phyloP scores from a whole-genome alignment of 2,329 filamentous ascomycete species.

The Ascochyta pisi region DNA sequence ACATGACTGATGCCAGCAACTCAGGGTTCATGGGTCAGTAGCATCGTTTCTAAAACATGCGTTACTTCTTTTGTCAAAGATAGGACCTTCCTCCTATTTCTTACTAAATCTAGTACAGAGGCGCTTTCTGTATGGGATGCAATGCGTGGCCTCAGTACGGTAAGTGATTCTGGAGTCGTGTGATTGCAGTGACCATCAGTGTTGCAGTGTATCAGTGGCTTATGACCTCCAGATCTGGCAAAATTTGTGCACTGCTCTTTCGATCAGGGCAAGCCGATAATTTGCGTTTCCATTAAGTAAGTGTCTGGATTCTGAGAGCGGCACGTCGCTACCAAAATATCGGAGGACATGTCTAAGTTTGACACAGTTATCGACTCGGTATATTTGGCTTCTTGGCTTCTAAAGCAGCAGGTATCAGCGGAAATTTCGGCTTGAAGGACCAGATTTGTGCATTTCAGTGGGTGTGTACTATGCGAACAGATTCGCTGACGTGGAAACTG shows the following conservation, averaged over 20 bases:
- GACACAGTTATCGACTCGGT: constrained; percentile 40
- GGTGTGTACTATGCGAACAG: constrained; percentile 16
- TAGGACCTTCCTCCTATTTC: no score
- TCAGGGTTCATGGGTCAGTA: no score
- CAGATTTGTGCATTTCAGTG: constrained; percentile 48
- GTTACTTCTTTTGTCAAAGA: no score
- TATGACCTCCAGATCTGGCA: neutral
- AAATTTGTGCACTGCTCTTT: neutral
- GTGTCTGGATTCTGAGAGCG: neutral
- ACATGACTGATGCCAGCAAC: no score
- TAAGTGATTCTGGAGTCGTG: constrained; percentile 24
- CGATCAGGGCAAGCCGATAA: neutral
- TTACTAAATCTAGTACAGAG: neutral
- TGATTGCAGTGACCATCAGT: neutral
- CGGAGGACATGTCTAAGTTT: neutral
- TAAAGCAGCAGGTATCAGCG: constrained; percentile 50
- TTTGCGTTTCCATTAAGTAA: constrained; percentile 2
- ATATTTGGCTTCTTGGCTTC: constrained; percentile 52
- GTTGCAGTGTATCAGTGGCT: neutral
- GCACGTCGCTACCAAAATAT: neutral
- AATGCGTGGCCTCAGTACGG: constrained; percentile 62
- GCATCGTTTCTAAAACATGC: no score
- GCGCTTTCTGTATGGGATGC: constrained; percentile 54
- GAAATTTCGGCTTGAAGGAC: constrained; percentile 46
- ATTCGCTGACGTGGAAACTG: neutral